These are phyloP conservation scores for Apiotrichum laibachii DNA, from an alignment of 1,284 basidiomycete species.

Conservation along the genomic window DNA sequence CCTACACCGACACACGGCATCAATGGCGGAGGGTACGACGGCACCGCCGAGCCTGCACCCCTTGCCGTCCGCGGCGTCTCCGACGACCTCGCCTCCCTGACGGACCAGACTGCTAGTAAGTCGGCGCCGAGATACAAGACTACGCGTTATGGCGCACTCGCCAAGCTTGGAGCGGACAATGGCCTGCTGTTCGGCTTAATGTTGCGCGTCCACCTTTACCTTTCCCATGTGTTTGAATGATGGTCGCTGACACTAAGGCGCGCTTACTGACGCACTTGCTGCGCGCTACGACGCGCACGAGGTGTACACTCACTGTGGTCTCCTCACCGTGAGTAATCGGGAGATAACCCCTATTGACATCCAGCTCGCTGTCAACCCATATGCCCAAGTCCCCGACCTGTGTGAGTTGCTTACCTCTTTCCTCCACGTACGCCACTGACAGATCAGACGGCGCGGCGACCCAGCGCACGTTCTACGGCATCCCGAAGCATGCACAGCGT, in stretches of 20 bases:
- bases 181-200: no score
- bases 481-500: conserved; percentile 11
- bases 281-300: conserved; percentile 11
- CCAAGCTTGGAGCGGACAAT: no score
- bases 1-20: not conserved
- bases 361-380: conserved; percentile 22
- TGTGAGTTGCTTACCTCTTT: conserved; percentile 4
- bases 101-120: conserved; percentile 7
- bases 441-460: conserved; percentile 10
- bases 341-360: not conserved
- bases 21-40: not conserved
- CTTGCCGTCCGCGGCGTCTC: conserved; percentile 3
- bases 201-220: no score
- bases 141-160: not conserved
- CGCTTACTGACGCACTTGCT: conserved; percentile 18
- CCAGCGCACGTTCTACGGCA: conserved; percentile 17
- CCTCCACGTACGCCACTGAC: conserved; percentile 6
- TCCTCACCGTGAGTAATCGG: conserved; percentile 12
- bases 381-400: conserved; percentile 15
- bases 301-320: conserved; percentile 21
- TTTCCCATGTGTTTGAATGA: not conserved
- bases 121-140: not conserved
- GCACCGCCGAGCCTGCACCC: conserved; percentile 3
- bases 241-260: conserved; percentile 7
- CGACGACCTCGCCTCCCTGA: conserved; percentile 6